A percentile compares a stretch with the other conserved stretches of the same genome.
Conservation (phyloP, 305 asterid genomes). For the Lippia alba region DNA sequence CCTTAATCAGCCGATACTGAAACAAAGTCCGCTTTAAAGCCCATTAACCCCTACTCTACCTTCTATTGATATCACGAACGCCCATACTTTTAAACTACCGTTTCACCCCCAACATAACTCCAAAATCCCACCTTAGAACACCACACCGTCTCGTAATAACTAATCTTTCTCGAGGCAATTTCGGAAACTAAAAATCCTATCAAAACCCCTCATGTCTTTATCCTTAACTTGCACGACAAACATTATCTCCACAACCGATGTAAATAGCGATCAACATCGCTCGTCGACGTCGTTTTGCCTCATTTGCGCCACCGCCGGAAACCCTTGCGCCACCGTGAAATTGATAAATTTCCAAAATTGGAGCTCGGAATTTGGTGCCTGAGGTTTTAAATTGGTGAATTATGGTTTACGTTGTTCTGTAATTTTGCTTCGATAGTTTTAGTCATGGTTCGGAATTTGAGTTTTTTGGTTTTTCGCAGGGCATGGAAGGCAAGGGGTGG, state of each 20-base stretch:
- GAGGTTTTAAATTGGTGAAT: conserved; percentile 34
- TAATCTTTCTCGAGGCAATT: conserved; percentile 14
- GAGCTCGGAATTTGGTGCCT: conserved; percentile 27
- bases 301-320: conserved; percentile 19
- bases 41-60: too few species aligned
- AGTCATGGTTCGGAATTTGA: conserved; percentile 18
- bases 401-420: neutral
- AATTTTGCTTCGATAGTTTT: conserved; percentile 16
- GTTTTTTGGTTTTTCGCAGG: conserved; percentile 33
- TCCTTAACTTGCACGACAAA: conserved; percentile 8
- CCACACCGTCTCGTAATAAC: neutral
- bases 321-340: conserved; percentile 41
- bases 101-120: neutral
- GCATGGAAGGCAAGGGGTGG: conserved; percentile 53
- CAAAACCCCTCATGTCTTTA: too few species aligned
- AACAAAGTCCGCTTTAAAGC: too few species aligned
- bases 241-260: neutral
- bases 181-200: conserved; percentile 9
- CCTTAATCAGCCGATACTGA: too few species aligned
- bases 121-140: neutral
- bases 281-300: conserved; percentile 47
- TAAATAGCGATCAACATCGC: neutral
- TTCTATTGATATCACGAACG: too few species aligned
- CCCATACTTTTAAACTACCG: neutral
- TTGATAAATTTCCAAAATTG: conserved; percentile 16